phyloP scores from a whole-genome alignment of 768 basidiomycete genomes.

The Suillus hirtellus region DNA sequence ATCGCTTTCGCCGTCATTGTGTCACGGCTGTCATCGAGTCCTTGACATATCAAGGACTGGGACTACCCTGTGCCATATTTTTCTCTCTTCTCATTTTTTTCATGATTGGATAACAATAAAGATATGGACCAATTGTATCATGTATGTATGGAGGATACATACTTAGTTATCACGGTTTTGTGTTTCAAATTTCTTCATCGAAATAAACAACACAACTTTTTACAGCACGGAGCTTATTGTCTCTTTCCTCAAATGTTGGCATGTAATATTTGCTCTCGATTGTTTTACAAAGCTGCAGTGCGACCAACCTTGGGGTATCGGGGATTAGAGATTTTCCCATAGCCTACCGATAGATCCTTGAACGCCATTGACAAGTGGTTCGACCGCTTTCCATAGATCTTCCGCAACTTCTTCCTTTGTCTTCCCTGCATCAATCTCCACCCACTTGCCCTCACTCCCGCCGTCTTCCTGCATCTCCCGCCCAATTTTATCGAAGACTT shows the following conservation, averaged over 20 bases:
- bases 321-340: constrained; percentile 38
- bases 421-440: constrained; percentile 58
- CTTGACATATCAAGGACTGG: constrained; percentile 20
- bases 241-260: background rate
- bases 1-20: constrained; percentile 78
- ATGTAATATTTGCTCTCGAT: background rate
- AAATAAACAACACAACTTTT: background rate
- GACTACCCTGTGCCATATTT: constrained; percentile 11
- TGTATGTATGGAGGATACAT: constrained; percentile 7
- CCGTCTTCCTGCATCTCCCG: constrained; percentile 43
- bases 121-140: constrained; percentile 9
- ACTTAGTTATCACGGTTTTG: background rate
- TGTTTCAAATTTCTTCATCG: background rate
- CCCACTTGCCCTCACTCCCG: constrained; percentile 42
- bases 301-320: background rate
- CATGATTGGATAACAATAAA: constrained; percentile 8
- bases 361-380: constrained; percentile 40
- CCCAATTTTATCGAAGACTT: constrained; percentile 58
- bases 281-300: background rate
- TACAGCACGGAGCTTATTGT: background rate
- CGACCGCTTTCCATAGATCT: constrained; percentile 55
- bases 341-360: constrained; percentile 47
- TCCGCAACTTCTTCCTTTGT: constrained; percentile 49
- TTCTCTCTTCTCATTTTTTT: constrained; percentile 8
- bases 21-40: constrained; percentile 66